Percentiles rank a stretch among this genome's conserved stretches.
Evolutionary conservation across 805 yeast genomes (phyloP).

Genomic region (Tetrapisispora taiwanensis): DNA sequence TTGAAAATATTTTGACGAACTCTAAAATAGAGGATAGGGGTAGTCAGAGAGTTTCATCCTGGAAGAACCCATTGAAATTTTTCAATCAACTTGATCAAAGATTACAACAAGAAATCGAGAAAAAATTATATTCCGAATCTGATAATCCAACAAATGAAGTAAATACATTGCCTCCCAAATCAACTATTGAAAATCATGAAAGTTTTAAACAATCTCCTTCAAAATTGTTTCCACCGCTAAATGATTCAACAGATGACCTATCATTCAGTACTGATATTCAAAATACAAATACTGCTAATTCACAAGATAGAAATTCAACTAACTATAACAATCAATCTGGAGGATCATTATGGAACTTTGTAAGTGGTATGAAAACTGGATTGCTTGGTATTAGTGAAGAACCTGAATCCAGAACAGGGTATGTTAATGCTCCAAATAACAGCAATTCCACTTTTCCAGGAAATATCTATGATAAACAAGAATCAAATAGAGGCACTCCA

Average conservation of each 20-base stretch:
- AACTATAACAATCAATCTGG: not conserved
- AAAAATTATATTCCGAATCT: slow-evolving; percentile 32
- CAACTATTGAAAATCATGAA: not conserved
- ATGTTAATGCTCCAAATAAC: not conserved
- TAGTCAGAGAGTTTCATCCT: slow-evolving; percentile 22
- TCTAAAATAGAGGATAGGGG: not conserved
- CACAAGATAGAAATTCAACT: not conserved
- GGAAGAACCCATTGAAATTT: slow-evolving; percentile 48
- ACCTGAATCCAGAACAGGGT: slow-evolving; percentile 5
- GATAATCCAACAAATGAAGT: not conserved
- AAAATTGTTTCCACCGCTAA: slow-evolving; percentile 4
- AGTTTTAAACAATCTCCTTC: not conserved
- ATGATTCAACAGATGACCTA: slow-evolving; percentile 5
- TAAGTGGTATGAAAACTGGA: slow-evolving; percentile 38
- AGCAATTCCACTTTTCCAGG: not conserved
- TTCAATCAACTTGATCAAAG: slow-evolving; percentile 60
- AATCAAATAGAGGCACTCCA: not conserved
- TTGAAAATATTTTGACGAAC: too few relatives aligned
- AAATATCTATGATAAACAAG: too few relatives aligned
- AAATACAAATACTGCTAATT: not conserved
- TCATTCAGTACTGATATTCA: not conserved
- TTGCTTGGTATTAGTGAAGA: slow-evolving; percentile 31
- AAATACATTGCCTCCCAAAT: not conserved
- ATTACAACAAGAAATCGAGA: slow-evolving; percentile 57
- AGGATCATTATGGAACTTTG: slow-evolving; percentile 40